Base-by-base conservation (phyloP, 805 yeast genomes). In the Crinitomyces ghanaensis region DNA sequence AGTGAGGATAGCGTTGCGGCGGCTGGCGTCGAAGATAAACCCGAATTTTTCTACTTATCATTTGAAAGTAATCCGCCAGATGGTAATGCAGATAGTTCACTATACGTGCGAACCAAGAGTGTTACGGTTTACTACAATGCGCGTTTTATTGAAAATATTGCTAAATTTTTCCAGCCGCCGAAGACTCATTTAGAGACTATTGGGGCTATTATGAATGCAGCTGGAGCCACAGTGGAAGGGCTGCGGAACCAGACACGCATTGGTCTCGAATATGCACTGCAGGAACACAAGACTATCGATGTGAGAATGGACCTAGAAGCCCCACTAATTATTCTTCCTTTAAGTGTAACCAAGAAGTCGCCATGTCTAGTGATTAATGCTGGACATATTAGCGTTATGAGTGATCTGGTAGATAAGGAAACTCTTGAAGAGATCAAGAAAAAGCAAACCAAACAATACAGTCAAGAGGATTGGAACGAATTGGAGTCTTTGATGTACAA, bases 351-450 rank as follows among this genome's bases (percentile, higher is more conserved):
- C 8, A 72, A 71, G 42, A 66, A 77, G 26, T 75, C 96, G 0
- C 93, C 96, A 0, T 93, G 94, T 43, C 82, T 86, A 3, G 72
- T 91, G 13, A 65, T 91, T 34, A 97, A 91, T 64, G 95, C 96
- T 5, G 99, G 99, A 50, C 95, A 88, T 54, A 77, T 93, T 16
- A 76, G 84, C 42, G 73, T 91, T 11, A 58, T 64, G 2, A 82
- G 95, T 50, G 91, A 86, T 46, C 65, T 88, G 26, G 91, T 76
- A 3, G 81, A 79, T 30, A 73, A 72, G 42, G 66, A 70, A 3
- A 72, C 71, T 29, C 68, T 85, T 18, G 74, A 76, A 32, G 75
- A 74, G 37, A 71, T 85, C 29, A 82, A 76, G 48, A 46, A 52
- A 20, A 63, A 73, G 17, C 72, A 81, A 49, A 60, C 67, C n/a